phyloP scores from a whole-genome alignment of 352 stramenopile species.

The Phytophthora tubulina region DNA sequence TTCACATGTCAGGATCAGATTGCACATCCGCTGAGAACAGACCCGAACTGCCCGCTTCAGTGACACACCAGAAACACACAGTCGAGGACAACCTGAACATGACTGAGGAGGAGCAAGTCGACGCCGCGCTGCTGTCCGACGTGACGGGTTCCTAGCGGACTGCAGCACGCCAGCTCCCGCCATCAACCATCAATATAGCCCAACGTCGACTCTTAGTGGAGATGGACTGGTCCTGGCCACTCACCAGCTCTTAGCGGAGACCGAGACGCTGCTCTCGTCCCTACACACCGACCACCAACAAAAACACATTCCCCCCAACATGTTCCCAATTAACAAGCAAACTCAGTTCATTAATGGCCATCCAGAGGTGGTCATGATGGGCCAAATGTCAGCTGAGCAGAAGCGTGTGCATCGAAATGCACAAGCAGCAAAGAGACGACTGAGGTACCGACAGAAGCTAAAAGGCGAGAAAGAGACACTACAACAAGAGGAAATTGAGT shows the following conservation, averaged over 20 bases:
- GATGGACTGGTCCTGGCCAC: conserved; percentile 7
- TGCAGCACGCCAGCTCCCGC: background rate
- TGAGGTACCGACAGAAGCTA: conserved; percentile 26
- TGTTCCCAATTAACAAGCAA: background rate
- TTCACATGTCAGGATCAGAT: background rate
- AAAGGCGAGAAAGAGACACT: conserved; percentile 27
- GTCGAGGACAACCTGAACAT: background rate
- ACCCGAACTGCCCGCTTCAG: background rate
- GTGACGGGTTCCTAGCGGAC: conserved; percentile 14
- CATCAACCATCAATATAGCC: background rate
- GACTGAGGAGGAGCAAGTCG: conserved; percentile 22
- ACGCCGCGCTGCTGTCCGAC: conserved; percentile 14
- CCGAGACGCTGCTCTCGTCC: conserved; percentile 22
- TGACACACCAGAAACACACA: background rate
- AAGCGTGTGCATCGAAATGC: conserved; percentile 5
- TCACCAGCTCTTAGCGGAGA: conserved; percentile 21
- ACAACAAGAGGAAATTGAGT: conserved; percentile 3
- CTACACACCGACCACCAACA: background rate
- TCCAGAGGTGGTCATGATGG: background rate
- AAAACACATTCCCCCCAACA: background rate
- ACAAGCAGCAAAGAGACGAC: conserved; percentile 19
- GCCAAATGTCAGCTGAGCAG: background rate
- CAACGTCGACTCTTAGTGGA: background rate
- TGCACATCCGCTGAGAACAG: background rate
- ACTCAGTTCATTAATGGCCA: background rate